Evolutionary conservation across 2,329 filamentous ascomycete genomes (phyloP).

Genomic region (Aureobasidium sp.): DNA sequence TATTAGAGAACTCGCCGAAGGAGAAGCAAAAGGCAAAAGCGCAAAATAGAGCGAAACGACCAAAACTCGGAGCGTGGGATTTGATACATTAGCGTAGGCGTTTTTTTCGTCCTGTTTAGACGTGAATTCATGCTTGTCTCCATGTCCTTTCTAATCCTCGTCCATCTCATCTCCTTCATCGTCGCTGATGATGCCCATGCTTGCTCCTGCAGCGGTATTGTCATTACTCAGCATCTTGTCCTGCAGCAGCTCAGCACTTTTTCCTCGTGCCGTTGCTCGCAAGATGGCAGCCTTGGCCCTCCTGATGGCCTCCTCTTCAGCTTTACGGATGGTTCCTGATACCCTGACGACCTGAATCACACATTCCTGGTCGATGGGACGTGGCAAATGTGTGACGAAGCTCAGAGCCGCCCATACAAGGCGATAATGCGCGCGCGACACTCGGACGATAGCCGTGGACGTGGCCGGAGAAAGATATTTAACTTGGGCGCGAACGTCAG

Average conservation of each 20-base stretch:
- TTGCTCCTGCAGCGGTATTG: not conserved
- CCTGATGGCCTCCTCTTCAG: slow-evolving; percentile 80
- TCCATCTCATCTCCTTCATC: slow-evolving; percentile 41
- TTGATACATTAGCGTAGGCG: slow-evolving; percentile 19
- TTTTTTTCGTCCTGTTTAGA: not conserved
- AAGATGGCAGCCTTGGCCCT: slow-evolving; percentile 67
- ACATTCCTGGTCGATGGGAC: slow-evolving; percentile 55
- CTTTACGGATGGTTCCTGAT: slow-evolving; percentile 87
- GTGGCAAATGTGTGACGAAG: slow-evolving; percentile 64
- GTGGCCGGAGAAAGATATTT: slow-evolving; percentile 92
- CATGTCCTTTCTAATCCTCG: slow-evolving; percentile 21
- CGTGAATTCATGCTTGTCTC: not conserved
- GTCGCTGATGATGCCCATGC: slow-evolving; percentile 39
- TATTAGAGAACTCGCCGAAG: slow-evolving; percentile 76
- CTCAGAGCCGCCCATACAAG: slow-evolving; percentile 87
- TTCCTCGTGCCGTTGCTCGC: slow-evolving; percentile 47
- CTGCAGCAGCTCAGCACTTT: slow-evolving; percentile 27
- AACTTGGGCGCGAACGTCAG: no score
- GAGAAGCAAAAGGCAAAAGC: slow-evolving; percentile 80
- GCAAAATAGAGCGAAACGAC: slow-evolving; percentile 44
- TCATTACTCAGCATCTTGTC: slow-evolving; percentile 30
- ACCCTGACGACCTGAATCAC: slow-evolving; percentile 80
- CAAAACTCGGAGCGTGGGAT: not conserved
- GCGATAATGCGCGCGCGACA: slow-evolving; percentile 73
- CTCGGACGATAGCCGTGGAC: slow-evolving; percentile 84